Evolutionary conservation across 257 asterid genomes (phyloP), one percentile per base, ranked within the genome.

Genomic region (Solanum ossicruentum): DNA sequence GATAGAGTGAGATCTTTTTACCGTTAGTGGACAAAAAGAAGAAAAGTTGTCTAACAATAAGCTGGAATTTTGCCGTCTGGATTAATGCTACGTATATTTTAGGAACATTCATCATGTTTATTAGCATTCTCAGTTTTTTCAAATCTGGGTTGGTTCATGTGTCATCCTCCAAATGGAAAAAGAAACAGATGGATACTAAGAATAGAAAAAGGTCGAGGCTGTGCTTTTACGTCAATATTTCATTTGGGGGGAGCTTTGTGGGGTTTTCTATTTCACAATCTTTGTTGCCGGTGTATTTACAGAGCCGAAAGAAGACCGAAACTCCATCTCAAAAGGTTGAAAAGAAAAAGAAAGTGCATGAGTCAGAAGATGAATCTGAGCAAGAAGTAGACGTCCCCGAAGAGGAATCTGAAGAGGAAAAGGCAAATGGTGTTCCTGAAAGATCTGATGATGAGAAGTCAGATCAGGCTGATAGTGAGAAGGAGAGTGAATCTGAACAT

Each of bases 361-460:
- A 89, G 83, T 89, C 94, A 21, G 97, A 94, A 83, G 92, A 89
- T 86, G 98, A 91, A 60, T 88, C 88, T 15, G 90, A 86, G 84
- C 88, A 91, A 88, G 90, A 88, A 57, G 97, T 86, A 55, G 91
- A 89, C 70, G 95, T 92, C 66, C 90, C 91, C 36, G 88, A 85
- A 82, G 89, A 88, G 60, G 79, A 88, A 69, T 84, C 80, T 71
- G 88, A 85, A 82, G 88, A 87, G 72, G 90, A 89, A 79, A 90
- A 86, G 90, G 83, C 51, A 18, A 90, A 92, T 87, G 95, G 95
- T 49, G 86, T 81, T 72, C 91, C 86, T 1, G 94, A 92, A 66
- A 86, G 58, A 85, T 92, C 97, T 55, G 94, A 93, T 6, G 95
- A 89, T 88, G 99, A 93, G 90, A 85, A 89, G 88, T 91, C 98